A percentile compares a stretch with the other conserved stretches of the same genome.
Evolutionary conservation across 176 grass and related monocot species (phyloP).

Genomic region (Carex myosuroides): DNA sequence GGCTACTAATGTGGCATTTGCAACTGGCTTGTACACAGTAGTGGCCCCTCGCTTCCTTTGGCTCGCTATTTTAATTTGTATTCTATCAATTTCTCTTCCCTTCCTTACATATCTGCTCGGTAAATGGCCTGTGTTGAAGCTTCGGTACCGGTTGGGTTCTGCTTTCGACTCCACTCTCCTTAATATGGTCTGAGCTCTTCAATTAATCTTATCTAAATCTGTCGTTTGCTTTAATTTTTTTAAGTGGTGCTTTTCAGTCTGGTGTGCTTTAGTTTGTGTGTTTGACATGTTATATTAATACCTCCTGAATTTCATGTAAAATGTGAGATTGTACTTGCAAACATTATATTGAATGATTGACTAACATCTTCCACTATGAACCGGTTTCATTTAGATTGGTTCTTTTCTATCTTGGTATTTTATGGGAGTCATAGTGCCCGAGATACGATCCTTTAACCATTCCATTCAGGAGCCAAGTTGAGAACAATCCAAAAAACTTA

Average conservation of each 20-base stretch:
- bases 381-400: too few relatives aligned
- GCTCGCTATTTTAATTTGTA: not conserved
- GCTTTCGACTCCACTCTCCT: not conserved
- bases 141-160: not conserved
- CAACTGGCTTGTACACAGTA: constrained; percentile 2
- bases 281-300: not conserved
- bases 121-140: not conserved
- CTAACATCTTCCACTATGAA: too few relatives aligned
- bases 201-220: not conserved
- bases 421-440: too few relatives aligned
- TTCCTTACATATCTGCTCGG: not conserved
- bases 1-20: not conserved
- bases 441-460: too few relatives aligned
- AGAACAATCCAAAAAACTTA: too few relatives aligned
- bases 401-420: too few relatives aligned
- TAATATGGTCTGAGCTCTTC: not conserved
- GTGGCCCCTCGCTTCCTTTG: not conserved
- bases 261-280: not conserved
- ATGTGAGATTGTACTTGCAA: too few relatives aligned
- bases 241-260: not conserved
- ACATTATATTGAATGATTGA: too few relatives aligned
- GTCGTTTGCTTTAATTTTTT: not conserved
- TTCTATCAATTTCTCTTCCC: not conserved
- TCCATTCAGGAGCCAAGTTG: too few relatives aligned
- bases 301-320: too few relatives aligned